phyloP scores from a whole-genome alignment of 495 filamentous ascomycete species.

The Hypoxylon fuscum region DNA sequence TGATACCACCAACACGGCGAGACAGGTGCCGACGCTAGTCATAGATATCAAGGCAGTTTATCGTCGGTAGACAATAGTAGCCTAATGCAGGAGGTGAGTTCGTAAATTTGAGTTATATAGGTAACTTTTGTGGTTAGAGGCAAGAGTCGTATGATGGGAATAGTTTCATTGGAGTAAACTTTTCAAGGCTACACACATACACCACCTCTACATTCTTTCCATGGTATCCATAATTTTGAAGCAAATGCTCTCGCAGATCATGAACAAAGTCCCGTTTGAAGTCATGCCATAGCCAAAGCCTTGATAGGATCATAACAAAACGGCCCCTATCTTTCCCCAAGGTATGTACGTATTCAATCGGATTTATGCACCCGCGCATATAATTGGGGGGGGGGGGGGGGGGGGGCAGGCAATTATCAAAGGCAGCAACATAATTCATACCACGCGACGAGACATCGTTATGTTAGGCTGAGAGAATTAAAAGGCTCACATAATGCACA shows the following conservation, averaged over 20 bases:
- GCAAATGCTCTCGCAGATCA: conserved; percentile 19
- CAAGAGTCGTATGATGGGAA: conserved; percentile 11
- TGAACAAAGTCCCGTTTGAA: conserved; percentile 32
- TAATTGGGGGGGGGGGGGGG: conserved; percentile 10
- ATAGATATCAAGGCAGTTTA: conserved; percentile 5
- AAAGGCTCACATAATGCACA: conserved; percentile 36
- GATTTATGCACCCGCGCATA: conserved; percentile 26
- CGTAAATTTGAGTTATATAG: conserved; percentile 1
- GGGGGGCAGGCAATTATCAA: not conserved
- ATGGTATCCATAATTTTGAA: conserved; percentile 5
- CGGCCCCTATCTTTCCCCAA: conserved; percentile 36
- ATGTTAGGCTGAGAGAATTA: conserved; percentile 35
- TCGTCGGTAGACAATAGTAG: not conserved
- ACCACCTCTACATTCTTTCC: conserved; percentile 5
- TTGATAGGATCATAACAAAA: conserved; percentile 32
- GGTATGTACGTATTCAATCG: conserved; percentile 22
- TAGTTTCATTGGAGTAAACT: not conserved
- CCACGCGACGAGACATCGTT: conserved; percentile 25
- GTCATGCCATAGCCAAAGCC: conserved; percentile 13
- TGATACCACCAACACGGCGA: conserved; percentile 4
- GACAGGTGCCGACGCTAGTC: conserved; percentile 4
- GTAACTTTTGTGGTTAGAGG: no score
- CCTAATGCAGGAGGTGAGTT: not conserved
- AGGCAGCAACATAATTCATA: conserved; percentile 10
- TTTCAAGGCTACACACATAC: not conserved